Evolutionary conservation across 805 yeast genomes (phyloP).

Genomic region (Metschnikowia orientalis): DNA sequence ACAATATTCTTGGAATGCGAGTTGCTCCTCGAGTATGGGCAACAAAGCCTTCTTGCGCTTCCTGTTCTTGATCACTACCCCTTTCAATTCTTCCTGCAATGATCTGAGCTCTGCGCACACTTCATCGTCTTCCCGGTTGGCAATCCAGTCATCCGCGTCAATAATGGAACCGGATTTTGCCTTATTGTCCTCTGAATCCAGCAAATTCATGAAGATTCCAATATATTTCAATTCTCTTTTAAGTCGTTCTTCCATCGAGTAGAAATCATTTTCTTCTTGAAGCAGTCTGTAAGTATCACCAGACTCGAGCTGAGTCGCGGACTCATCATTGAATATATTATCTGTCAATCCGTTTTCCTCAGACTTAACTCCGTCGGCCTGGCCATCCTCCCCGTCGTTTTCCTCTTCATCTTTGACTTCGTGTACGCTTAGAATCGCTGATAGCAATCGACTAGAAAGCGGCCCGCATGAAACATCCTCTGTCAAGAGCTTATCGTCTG

Average conservation of each 20-base stretch:
- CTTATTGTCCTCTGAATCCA: conserved; percentile 26
- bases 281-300: conserved; percentile 38
- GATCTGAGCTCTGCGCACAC: conserved; percentile 76
- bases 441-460: conserved; percentile 70
- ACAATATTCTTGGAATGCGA: conserved; percentile 92
- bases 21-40: conserved; percentile 77
- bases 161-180: conserved; percentile 26
- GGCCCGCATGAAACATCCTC: conserved; percentile 89
- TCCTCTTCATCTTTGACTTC: conserved; percentile 20
- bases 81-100: conserved; percentile 64
- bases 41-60: conserved; percentile 60
- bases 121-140: conserved; percentile 88
- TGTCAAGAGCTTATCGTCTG: conserved; percentile 61
- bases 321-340: conserved; percentile 27
- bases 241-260: conserved; percentile 78
- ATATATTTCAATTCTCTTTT: conserved; percentile 84
- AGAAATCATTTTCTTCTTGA: conserved; percentile 59
- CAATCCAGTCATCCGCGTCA: conserved; percentile 69
- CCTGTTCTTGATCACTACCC: conserved; percentile 58
- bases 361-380: conserved; percentile 9
- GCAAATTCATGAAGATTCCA: conserved; percentile 74
- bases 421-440: conserved; percentile 64
- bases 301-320: conserved; percentile 33
- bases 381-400: conserved; percentile 17
- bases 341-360: conserved; percentile 12